phyloP scores from a whole-genome alignment of 257 asterid genomes.

The Nicotiana benthamiana region DNA sequence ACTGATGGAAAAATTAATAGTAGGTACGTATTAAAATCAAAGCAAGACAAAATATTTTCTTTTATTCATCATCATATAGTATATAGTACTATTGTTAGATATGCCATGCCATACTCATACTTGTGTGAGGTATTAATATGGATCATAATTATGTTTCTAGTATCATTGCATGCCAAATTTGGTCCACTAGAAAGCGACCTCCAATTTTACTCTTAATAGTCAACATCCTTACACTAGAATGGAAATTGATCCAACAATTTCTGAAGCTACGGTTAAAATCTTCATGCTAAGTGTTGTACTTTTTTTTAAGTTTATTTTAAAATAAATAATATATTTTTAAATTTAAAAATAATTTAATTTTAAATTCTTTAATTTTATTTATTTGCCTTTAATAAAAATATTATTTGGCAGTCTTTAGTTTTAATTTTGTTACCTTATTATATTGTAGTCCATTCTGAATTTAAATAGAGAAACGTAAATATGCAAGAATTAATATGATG shows the following conservation, averaged over 20 bases:
- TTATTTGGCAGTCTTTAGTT: not conserved
- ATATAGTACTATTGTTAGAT: too few species aligned
- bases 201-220: not conserved
- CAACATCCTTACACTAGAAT: not conserved
- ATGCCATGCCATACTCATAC: too few species aligned
- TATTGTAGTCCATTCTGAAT: not conserved
- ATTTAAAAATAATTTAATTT: too few species aligned
- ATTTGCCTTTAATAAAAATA: too few species aligned
- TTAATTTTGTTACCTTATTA: not conserved
- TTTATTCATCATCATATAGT: not conserved
- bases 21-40: not conserved
- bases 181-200: not conserved
- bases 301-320: too few species aligned
- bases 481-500: not conserved
- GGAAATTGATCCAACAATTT: not conserved
- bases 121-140: not conserved
- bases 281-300: too few species aligned
- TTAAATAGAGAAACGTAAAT: not conserved
- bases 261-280: not conserved
- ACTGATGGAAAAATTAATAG: not conserved
- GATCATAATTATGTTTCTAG: not conserved
- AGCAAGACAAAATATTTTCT: not conserved
- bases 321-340: too few species aligned
- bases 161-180: not conserved
- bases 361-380: too few species aligned